Evolutionary conservation across 768 basidiomycete genomes (phyloP).

Genomic region (Tricholoma sp.): DNA sequence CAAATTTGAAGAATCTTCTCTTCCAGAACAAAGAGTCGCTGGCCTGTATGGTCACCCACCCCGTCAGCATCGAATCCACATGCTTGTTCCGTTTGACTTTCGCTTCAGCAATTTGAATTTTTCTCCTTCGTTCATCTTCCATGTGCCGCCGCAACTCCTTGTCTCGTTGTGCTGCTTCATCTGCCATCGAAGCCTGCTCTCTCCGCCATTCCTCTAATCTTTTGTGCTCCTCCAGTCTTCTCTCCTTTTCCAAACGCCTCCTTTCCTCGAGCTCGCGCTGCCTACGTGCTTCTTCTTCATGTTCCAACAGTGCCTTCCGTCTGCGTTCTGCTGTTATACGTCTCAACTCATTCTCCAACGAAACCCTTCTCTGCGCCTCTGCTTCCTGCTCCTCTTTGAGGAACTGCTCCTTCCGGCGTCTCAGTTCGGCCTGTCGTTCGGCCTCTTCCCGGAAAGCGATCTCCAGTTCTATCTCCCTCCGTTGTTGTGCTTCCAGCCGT

Average conservation of each 20-base stretch:
- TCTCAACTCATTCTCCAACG: slow-evolving; percentile 37
- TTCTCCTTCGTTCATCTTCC: slow-evolving; percentile 39
- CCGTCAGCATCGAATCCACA: slow-evolving; percentile 34
- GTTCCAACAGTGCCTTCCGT: slow-evolving; percentile 34
- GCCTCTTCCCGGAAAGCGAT: slow-evolving; percentile 41
- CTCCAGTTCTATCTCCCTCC: slow-evolving; percentile 34
- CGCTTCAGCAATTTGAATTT: slow-evolving; percentile 41
- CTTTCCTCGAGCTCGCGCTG: slow-evolving; percentile 41
- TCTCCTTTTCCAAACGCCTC: slow-evolving; percentile 41
- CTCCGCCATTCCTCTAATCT: slow-evolving; percentile 48
- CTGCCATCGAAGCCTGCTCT: slow-evolving; percentile 40
- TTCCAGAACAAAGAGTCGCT: slow-evolving; percentile 54
- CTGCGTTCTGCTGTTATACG: slow-evolving; percentile 32
- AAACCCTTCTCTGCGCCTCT: slow-evolving; percentile 33
- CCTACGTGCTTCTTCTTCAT: slow-evolving; percentile 42
- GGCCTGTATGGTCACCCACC: slow-evolving; percentile 61
- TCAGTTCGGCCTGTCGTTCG: slow-evolving; percentile 34
- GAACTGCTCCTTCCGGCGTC: slow-evolving; percentile 37
- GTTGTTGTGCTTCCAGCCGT: slow-evolving; percentile 25
- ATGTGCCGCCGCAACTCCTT: slow-evolving; percentile 37
- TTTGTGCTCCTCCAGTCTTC: slow-evolving; percentile 45
- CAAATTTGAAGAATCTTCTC: slow-evolving; percentile 57
- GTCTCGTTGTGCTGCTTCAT: slow-evolving; percentile 39
- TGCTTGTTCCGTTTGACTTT: slow-evolving; percentile 33
- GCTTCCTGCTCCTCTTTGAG: slow-evolving; percentile 37